phyloP scores from a whole-genome alignment of 2,329 filamentous ascomycete genomes.

The Tolypocladium paradoxum region DNA sequence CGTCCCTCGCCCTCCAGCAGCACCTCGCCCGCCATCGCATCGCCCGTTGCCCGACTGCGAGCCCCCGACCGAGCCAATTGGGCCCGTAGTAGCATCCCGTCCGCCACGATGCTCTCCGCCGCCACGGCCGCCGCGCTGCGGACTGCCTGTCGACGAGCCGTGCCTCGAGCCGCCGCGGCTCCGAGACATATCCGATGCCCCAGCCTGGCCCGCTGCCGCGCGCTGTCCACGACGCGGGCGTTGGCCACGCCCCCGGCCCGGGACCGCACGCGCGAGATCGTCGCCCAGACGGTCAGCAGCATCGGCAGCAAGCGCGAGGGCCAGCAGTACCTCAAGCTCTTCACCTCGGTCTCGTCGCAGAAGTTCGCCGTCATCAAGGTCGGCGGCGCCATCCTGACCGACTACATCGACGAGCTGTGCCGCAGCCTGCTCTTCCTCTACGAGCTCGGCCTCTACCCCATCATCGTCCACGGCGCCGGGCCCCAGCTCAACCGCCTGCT shows the following conservation, averaged over 20 bases:
- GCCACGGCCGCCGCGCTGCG: conserved; percentile 27
- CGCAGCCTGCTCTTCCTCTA: conserved; percentile 84
- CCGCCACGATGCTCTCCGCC: conserved; percentile 30
- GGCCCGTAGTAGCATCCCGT: conserved; percentile 4
- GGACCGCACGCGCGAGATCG: conserved; percentile 24
- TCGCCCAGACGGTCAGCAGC: conserved; percentile 64
- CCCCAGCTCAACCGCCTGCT: conserved; percentile 90
- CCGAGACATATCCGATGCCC: conserved; percentile 13
- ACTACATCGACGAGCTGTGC: conserved; percentile 86
- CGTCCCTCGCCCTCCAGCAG: neutral
- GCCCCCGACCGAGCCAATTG: conserved; percentile 12
- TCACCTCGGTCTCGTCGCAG: conserved; percentile 91
- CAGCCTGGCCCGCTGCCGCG: conserved; percentile 12
- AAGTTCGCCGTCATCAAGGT: conserved; percentile 99
- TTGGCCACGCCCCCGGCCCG: conserved; percentile 7
- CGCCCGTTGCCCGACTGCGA: neutral
- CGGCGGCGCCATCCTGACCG: conserved; percentile 88
- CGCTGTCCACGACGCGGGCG: conserved; percentile 5
- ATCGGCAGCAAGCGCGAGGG: conserved; percentile 94
- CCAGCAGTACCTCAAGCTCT: conserved; percentile 94
- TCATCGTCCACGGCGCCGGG: conserved; percentile 90
- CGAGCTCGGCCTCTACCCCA: conserved; percentile 87
- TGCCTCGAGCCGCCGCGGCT: conserved; percentile 18
- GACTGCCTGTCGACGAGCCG: conserved; percentile 31
- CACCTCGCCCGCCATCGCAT: neutral